Evolutionary conservation across 441 rosid genomes (phyloP), one percentile per base, ranked within the genome.

Genomic region (Pelargonium myrrhifolium): DNA sequence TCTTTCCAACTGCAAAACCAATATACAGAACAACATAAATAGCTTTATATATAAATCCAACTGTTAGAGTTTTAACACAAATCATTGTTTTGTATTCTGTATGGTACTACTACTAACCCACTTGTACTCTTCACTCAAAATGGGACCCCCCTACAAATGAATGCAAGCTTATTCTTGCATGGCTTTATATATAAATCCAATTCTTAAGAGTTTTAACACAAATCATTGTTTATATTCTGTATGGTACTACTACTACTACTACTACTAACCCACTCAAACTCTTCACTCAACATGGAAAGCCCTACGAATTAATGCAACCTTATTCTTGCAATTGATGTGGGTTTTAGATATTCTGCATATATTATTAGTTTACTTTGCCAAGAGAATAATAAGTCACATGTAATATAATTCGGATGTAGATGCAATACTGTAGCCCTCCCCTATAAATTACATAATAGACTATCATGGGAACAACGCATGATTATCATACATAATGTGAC

Each of bases 1-100:
- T 70, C 82, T 70, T 70, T 78, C 98, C 98, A 93, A 70, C 98
- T 93, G 90, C 80, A 83, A 70, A 77, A 68, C 67, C 65, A 74
- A 59, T 43, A 14, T 65, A 66, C 0, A 40, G 61, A n/a, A 49
- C 7, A 49, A 51, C 20, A 51, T 28, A 2, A 28, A 28, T 28
- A 28, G 31, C 31, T 28, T 28, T 28, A 28, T 28, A 28, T 28
- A 51, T 1, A 51, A 51, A 51, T 6, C 9, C 56, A 5, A 1
- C 14, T 12, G 53, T 45, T 14, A 2, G 14, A 45, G 0, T 14
- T 28, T 28, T 28, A 28, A 45, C 17, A 12, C 12, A 47, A 47
- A 11, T 47, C n/a, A 47, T n/a, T 47, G n/a, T 47, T 47, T n/a
- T 4, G 12, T 47, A 47, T 47, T 47, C 15, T 47, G n/a, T 3